These are phyloP conservation scores for Cordyceps pruinosa DNA, from an alignment of 2,329 filamentous ascomycete genomes.

Conservation along the genomic window DNA sequence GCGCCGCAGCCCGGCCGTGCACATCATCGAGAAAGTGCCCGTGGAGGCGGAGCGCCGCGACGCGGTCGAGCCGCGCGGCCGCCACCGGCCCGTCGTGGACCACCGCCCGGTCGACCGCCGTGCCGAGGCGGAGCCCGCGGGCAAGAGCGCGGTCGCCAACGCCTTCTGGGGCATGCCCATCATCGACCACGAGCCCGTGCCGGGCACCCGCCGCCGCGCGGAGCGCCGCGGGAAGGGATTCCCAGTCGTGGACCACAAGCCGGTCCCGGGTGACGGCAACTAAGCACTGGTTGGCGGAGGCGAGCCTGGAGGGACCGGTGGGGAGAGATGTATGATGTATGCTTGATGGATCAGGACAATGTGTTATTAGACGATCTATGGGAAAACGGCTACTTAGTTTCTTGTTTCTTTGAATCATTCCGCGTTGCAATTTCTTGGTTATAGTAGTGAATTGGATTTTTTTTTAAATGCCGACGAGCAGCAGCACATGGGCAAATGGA, in stretches of 20 bases:
- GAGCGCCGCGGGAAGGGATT: background rate
- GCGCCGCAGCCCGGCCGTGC: background rate
- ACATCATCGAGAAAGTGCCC: conserved; percentile 1
- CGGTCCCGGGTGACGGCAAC: background rate
- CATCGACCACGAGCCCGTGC: background rate
- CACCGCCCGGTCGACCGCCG: background rate
- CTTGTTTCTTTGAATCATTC: background rate
- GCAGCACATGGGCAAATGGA: no score
- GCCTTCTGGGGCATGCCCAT: background rate
- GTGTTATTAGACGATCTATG: background rate
- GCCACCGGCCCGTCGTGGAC: background rate
- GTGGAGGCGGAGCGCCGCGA: background rate
- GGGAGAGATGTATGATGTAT: background rate
- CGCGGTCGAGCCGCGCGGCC: background rate
- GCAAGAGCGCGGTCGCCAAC: background rate
- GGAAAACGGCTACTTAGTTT: background rate
- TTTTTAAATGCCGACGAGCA: no score
- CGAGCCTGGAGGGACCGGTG: background rate
- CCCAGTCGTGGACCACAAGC: background rate
- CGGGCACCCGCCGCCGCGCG: background rate
- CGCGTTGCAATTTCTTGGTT: background rate
- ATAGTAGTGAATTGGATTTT: background rate
- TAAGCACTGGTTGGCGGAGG: no score
- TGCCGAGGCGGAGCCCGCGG: background rate
- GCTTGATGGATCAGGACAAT: background rate